Base-by-base conservation (phyloP, 495 filamentous ascomycete species). In the Cetradonia linearis region DNA sequence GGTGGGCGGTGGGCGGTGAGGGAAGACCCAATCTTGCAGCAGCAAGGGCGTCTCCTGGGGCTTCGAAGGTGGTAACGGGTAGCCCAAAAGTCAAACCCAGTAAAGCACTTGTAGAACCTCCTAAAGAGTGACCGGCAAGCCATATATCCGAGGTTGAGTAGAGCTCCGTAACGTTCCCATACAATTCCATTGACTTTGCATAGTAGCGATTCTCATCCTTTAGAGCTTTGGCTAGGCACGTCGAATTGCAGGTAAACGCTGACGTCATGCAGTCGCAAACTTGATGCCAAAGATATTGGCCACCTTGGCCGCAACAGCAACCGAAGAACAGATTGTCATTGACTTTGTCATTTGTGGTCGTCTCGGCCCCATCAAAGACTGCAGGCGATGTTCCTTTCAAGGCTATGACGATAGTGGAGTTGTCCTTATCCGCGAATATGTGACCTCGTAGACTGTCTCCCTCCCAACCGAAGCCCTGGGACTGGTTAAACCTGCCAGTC, bases 271-370 rank as follows among this genome's bases (percentile, higher is more conserved):
- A 98, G 68, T 95, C 86, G 69, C 93, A 98, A 48, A 94, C 89
- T 67, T 93, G 85, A 56, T 84, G 83, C 86, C 89, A 96, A 27
- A 89, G 81, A 73, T 83, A 86, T 18, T 88, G 87, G 0, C 89
- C 88, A 60, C 94, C 89, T 74, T 96, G 88, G 13, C 83, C 93
- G 73, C 93, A 98, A 69, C 93, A 98, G 73, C 93, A 98, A 68
- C 91, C 91, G 75, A 96, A 96, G 70, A 92, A 94, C 10, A 98
- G 80, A 68, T 98, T 98, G 70, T 98, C 93, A 69, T 98, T 98
- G 53, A 88, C 75, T 71, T 98, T 98, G 73, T 98, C 93, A 67
- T 96, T 96, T 5, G 91, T 95, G 0, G 91, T 96, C 0, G 93
- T 96, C 14, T 89, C 91, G 10, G 90, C 87, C 4, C 93, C 93